Evolutionary conservation across 228 moss, liverwort and hornwort species (phyloP).

Genomic region (Sphagnum magellanicum): DNA sequence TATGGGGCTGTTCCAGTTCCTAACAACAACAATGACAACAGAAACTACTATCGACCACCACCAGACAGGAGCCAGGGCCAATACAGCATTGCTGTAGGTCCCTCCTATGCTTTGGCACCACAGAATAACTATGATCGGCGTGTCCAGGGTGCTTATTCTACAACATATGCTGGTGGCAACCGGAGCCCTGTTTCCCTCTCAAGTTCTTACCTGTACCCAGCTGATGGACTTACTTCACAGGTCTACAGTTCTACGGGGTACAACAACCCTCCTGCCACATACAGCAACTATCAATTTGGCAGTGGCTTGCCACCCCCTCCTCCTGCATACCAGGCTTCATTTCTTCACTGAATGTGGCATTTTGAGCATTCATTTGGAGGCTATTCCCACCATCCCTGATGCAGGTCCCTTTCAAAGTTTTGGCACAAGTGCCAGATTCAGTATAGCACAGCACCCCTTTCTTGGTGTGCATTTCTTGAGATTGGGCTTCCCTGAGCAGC

Average conservation of each 20-base stretch:
- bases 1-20: constrained; percentile 47
- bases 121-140: constrained; percentile 95
- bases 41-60: constrained; percentile 78
- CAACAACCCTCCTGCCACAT: constrained; percentile 85
- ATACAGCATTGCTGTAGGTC: constrained; percentile 65
- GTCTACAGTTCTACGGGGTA: constrained; percentile 95
- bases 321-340: constrained; percentile 98
- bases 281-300: constrained; percentile 99
- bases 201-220: constrained; percentile 89
- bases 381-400: too few relatives aligned
- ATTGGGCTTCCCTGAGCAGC: too few relatives aligned
- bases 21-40: constrained; percentile 49
- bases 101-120: constrained; percentile 83
- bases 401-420: too few relatives aligned
- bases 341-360: constrained; percentile 54
- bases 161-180: constrained; percentile 92
- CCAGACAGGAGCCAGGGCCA: constrained; percentile 63
- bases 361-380: constrained; percentile 19
- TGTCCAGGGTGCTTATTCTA: constrained; percentile 82
- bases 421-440: too few relatives aligned
- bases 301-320: constrained; percentile 99
- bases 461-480: too few relatives aligned
- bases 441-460: too few relatives aligned
- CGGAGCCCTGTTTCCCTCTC: constrained; percentile 98
- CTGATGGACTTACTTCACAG: constrained; percentile 94